Evolutionary conservation across 768 basidiomycete species (phyloP), one percentile per base, ranked within the genome.

Genomic region (Termitomyces sp.): DNA sequence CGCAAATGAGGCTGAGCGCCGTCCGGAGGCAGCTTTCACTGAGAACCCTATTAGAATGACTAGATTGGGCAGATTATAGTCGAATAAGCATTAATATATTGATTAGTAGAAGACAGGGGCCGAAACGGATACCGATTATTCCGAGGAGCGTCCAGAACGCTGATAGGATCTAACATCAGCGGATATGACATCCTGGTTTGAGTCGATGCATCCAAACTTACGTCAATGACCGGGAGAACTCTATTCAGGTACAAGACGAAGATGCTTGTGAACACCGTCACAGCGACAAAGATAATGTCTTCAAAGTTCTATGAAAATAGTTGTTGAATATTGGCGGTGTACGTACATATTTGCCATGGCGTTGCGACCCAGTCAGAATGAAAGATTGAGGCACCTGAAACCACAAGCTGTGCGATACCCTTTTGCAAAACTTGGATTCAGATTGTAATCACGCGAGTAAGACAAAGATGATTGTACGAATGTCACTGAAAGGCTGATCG

Each of bases 61-160:
- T 81, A 64, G 30, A 52, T 14, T 43, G 40, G 19, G 42, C 28
- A 42, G 9, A 45, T 50, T 21, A 17, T 2, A 38, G 6, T 38
- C 11, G 6, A 17, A 17, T 17, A 15, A 38, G 37, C 33, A 10
- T 33, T 33, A 9, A 9, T n/a, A n/a, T n/a, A n/a, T n/a, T n/a
- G n/a, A n/a, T n/a, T n/a, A n/a, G 15, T 38, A 5, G 10, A 4
- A 14, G 10, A 35, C 3, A 21, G 19, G 31, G 31, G 15, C 7
- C 2, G 28, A 19, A 35, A 17, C 30, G 53, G 61, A 54, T 63
- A 81, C 82, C 73, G 17, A 84, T 72, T 46, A 80, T 76, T 6
- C 83, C 83, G 12, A 84, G 63, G 17, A 77, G 78, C 5, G 84
- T 87, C 85, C 86, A 87, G 58, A 74, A 78, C 7, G 84, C 79